phyloP scores from a whole-genome alignment of 441 rosid species.

The Corymbia citriodora region DNA sequence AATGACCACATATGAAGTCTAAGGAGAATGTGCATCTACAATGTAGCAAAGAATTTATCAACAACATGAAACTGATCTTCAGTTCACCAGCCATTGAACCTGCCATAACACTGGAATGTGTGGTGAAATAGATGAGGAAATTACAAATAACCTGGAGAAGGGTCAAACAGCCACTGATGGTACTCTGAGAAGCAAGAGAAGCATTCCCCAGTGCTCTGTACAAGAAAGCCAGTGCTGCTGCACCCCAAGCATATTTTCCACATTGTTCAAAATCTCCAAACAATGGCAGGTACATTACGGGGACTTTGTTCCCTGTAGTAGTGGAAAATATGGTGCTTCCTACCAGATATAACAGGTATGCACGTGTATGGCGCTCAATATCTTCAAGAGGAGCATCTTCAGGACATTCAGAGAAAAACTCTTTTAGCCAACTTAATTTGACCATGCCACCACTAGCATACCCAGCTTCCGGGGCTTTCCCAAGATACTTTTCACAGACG shows the following conservation, averaged over 20 bases:
- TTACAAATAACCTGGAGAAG: constrained; percentile 50
- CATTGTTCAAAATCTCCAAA: constrained; percentile 79
- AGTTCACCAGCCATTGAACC: neutral
- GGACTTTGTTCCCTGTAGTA: constrained; percentile 96
- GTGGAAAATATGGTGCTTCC: constrained; percentile 99
- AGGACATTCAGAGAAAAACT: constrained; percentile 71
- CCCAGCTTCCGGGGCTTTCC: constrained; percentile 49
- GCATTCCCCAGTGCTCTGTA: constrained; percentile 98
- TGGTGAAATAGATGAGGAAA: neutral
- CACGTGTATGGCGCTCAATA: constrained; percentile 73
- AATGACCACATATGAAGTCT: neutral
- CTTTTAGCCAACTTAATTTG: constrained; percentile 97
- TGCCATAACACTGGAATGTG: neutral
- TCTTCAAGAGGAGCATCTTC: constrained; percentile 57
- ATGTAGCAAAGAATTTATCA: neutral
- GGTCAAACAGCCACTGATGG: constrained; percentile 95
- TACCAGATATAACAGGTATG: constrained; percentile 86
- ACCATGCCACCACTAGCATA: constrained; percentile 87
- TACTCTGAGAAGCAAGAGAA: constrained; percentile 93
- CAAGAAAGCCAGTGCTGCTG: constrained; percentile 89
- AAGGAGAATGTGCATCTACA: neutral
- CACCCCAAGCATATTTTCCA: constrained; percentile 93
- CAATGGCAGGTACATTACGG: constrained; percentile 95
- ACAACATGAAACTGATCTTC: neutral
- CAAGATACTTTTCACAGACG: constrained; percentile 69